These are phyloP conservation scores for Fusarium sp. DNA, from an alignment of 2,329 filamentous ascomycete genomes.

Conservation along the genomic window DNA sequence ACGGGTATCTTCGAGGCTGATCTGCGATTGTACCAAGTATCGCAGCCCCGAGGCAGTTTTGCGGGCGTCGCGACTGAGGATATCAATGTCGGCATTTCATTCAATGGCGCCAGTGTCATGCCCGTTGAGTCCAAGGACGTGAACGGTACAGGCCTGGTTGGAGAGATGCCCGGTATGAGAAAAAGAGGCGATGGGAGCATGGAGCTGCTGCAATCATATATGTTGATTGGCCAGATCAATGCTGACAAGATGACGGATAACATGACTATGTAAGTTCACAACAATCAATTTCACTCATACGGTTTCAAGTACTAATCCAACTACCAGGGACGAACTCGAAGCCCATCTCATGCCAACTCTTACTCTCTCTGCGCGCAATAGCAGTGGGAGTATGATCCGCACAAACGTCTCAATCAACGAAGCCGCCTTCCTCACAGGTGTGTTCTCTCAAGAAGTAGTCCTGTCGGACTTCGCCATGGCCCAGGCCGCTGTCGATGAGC, in stretches of 20 bases:
- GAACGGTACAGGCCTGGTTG: slow-evolving; percentile 43
- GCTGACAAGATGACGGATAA: slow-evolving; percentile 62
- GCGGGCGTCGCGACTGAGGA: slow-evolving; percentile 62
- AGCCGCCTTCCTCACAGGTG: slow-evolving; percentile 76
- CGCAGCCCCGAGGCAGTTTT: slow-evolving; percentile 67
- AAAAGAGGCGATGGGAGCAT: slow-evolving; percentile 47
- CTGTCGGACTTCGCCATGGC: slow-evolving; percentile 64
- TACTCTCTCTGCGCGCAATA: slow-evolving; percentile 69
- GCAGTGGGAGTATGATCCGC: slow-evolving; percentile 63
- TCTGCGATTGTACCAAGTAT: slow-evolving; percentile 78
- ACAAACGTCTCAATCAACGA: slow-evolving; percentile 77
- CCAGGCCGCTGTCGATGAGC: slow-evolving; percentile 61
- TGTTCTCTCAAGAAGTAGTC: slow-evolving; percentile 71
- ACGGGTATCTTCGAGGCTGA: slow-evolving; percentile 82
- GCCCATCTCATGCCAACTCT: slow-evolving; percentile 75
- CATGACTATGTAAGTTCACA: slow-evolving; percentile 69
- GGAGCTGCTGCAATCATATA: slow-evolving; percentile 69
- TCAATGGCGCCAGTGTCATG: slow-evolving; percentile 61
- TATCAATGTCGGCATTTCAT: slow-evolving; percentile 67
- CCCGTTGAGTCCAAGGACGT: slow-evolving; percentile 45
- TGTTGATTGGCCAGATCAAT: slow-evolving; percentile 78
- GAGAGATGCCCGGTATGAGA: slow-evolving; percentile 29
- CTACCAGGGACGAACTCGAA: slow-evolving; percentile 67
- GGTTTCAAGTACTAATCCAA: slow-evolving; percentile 16
- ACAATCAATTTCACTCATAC: slow-evolving; percentile 15